Evolutionary conservation across 2,329 filamentous ascomycete species (phyloP).

Genomic region (Sclerotinia borealis): DNA sequence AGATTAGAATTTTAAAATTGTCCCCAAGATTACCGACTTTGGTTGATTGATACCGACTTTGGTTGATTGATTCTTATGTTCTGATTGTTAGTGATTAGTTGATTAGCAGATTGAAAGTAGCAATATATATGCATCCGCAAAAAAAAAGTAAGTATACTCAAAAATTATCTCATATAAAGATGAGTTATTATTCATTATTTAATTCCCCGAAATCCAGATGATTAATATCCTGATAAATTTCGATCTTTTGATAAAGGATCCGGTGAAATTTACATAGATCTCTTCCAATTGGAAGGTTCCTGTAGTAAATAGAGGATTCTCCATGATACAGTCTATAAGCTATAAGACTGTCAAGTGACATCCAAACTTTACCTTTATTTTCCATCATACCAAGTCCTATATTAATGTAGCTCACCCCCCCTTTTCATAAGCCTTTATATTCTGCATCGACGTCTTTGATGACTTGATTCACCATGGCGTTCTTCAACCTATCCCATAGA

Average conservation of each 20-base stretch:
- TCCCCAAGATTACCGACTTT: too few species aligned
- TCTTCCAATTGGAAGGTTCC: not conserved
- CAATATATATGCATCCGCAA: too few species aligned
- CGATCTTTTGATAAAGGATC: too few species aligned
- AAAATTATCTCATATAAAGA: too few species aligned
- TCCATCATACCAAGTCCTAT: not conserved
- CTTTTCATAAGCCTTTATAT: too few species aligned
- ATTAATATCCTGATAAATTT: not conserved
- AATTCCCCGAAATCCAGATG: not conserved
- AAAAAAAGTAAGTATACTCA: too few species aligned
- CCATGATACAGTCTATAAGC: not conserved
- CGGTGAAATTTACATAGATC: not conserved
- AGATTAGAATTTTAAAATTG: not conserved
- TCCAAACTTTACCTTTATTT: not conserved
- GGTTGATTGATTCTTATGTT: too few species aligned
- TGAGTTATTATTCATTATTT: too few species aligned
- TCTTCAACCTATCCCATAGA: not conserved
- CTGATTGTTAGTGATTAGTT: too few species aligned
- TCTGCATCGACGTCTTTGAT: not conserved
- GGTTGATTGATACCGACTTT: too few species aligned
- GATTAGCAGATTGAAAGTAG: too few species aligned
- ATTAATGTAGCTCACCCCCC: not conserved
- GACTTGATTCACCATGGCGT: not conserved
- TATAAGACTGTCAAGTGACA: conserved; percentile 1
- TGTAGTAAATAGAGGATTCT: not conserved